Base-by-base conservation (phyloP, 2,329 filamentous ascomycete species). In the Colletotrichum tropicale region DNA sequence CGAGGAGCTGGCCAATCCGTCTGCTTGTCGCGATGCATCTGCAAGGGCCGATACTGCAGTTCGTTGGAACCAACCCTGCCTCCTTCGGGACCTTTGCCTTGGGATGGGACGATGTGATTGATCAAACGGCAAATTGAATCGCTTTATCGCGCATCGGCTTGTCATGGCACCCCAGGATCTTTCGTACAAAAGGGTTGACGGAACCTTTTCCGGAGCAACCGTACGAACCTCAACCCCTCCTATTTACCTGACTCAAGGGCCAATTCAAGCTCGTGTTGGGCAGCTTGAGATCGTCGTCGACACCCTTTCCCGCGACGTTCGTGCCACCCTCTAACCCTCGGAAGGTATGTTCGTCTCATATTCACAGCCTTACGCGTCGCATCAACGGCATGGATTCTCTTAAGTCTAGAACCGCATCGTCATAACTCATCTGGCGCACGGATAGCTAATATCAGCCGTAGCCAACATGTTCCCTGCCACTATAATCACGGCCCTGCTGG, bases 171-270 rank as follows among this genome's bases (percentile, higher is more conserved):
- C 66, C 71, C n/a, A 24, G 18, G 21, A 12, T 36, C 34, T 43
- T 26, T 69, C 18, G 43, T 74, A 70, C 32, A 70, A 74, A 74
- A 60, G 71, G 30, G n/a, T 52, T 36, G 24, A 64, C 66, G 58
- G 43, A 74, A 69, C 30, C 66, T 69, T 58, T 69, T 70, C 65
- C 56, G 56, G 43, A 69, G 10, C 71, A 56, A 64, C 56, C 65
- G 56, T 62, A 9, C 13, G 21, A 16, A 48, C 12, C 38, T 61
- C 55, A 62, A 8, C 13, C 60, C 52, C 64, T 62, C 38, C 32
- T 60, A 21, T 52, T 26, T 30, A 24, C 13, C 52, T 61, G 70
- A 73, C 38, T 73, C 55, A 48, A 64, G 64, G 38, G 13, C 58
- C 24, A 24, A 21, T 58, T 26, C 21, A 34, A 62, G 28, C 32